phyloP scores from a whole-genome alignment of 2,329 filamentous ascomycete species.

The Ceratocystis harringtonii region DNA sequence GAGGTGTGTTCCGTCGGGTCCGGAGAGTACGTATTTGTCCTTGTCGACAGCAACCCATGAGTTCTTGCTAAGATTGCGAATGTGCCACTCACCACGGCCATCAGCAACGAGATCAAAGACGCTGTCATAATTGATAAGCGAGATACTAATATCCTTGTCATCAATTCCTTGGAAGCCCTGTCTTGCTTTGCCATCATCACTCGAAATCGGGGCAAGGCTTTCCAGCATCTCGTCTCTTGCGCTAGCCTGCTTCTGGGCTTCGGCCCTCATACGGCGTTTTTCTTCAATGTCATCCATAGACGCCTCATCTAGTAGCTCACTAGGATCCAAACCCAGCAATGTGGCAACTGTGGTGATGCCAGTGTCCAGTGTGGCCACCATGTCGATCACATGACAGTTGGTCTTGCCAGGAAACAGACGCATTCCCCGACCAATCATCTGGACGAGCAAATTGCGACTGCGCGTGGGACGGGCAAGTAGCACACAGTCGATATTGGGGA shows the following conservation, averaged over 20 bases:
- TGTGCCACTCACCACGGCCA: slow-evolving; percentile 60
- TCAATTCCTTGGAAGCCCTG: background rate
- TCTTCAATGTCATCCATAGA: slow-evolving; percentile 46
- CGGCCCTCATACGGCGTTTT: slow-evolving; percentile 22
- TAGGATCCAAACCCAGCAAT: slow-evolving; percentile 79
- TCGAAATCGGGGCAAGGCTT: background rate
- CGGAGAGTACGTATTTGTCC: slow-evolving; percentile 55
- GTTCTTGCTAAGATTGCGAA: slow-evolving; percentile 57
- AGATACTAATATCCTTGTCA: slow-evolving; percentile 32
- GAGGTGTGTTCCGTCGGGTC: slow-evolving; percentile 46
- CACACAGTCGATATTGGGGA: slow-evolving; percentile 92
- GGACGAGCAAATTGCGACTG: slow-evolving; percentile 82
- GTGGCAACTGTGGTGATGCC: slow-evolving; percentile 86
- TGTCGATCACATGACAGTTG: slow-evolving; percentile 89
- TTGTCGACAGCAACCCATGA: slow-evolving; percentile 72
- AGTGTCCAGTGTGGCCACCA: slow-evolving; percentile 71
- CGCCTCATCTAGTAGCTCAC: slow-evolving; percentile 55
- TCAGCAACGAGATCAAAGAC: slow-evolving; percentile 85
- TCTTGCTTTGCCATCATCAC: no score
- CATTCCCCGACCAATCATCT: slow-evolving; percentile 96
- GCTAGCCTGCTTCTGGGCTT: slow-evolving; percentile 31
- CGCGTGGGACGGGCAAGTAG: slow-evolving; percentile 75
- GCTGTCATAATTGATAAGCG: slow-evolving; percentile 80
- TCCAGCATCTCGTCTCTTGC: background rate
- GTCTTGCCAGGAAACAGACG: slow-evolving; percentile 64